Base-by-base conservation (phyloP, 73 alveolate species). In the Tetrahymena borealis region DNA sequence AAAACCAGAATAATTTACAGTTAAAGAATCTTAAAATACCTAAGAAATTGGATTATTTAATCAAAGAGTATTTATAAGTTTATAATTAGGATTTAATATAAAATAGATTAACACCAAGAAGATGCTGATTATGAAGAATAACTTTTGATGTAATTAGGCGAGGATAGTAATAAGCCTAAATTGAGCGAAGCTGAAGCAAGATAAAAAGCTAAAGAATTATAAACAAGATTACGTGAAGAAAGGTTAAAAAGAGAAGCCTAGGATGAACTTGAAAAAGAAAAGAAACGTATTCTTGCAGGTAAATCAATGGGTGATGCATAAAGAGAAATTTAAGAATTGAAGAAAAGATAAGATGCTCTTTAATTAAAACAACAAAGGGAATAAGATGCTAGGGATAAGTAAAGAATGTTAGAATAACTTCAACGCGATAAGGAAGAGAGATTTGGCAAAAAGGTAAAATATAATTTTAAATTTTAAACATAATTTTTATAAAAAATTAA, bases 51-150 rank as follows among this genome's bases (percentile, higher is more conserved):
- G n/a, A n/a, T 4, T 60, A 24, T 60, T 60, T 60, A 24, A 16
- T 18, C 4, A 18, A 3, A 13, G 11, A 60, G 28, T 24, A 15
- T 60, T 60, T 16, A 13, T 18, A 15, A 24, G n/a, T 18, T 60
- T 60, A 15, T 24, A 28, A 60, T 20, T n/a, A 60, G 10, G 28
- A 24, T 60, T 60, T 18, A 15, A 60, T 24, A 60, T 24, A n/a
- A 60, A 60, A 60, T 15, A 60, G 85, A 60, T 24, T 24, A 60
- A 28, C 85, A 60, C 28, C 28, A 60, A 60, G 85, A 35, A 18
- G 85, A 60, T 60, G 85, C 85, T 60, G 85, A 60, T n/a, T 60
- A 60, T 60, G 85, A 60, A 60, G 85, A 60, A n/a, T 60, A 60
- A n/a, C 35, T 60, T 18, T 20, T 60, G 35, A 60, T 60, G 85